Percentiles rank a stretch among this genome's conserved stretches.
These are phyloP conservation scores for Incumbomyces lentus DNA, from an alignment of 2,329 filamentous ascomycete genomes.

Conservation along the genomic window DNA sequence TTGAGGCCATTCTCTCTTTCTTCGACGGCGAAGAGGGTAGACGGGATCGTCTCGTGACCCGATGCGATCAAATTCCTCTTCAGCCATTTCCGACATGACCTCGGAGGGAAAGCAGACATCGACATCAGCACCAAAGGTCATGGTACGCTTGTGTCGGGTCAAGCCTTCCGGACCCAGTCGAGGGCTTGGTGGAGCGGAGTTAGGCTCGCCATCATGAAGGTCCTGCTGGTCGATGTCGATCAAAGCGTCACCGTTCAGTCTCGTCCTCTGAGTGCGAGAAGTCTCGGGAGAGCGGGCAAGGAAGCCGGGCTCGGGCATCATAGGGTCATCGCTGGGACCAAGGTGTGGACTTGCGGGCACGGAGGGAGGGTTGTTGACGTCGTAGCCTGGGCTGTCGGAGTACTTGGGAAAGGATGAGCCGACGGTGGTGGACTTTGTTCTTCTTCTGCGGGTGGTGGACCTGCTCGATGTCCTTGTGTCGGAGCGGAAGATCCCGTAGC, in stretches of 20 bases:
- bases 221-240: constrained; percentile 34
- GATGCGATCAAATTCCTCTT: constrained; percentile 55
- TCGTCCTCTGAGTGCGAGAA: constrained; percentile 23
- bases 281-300: constrained; percentile 27
- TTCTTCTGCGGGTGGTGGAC: constrained; percentile 12
- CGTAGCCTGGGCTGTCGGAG: constrained; percentile 33
- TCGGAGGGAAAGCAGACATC: constrained; percentile 89
- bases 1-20: constrained; percentile 75
- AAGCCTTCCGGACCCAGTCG: constrained; percentile 26
- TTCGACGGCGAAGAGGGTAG: constrained; percentile 37
- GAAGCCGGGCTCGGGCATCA: constrained; percentile 35
- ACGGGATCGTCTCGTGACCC: constrained; percentile 35
- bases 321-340: constrained; percentile 45
- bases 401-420: constrained; percentile 15
- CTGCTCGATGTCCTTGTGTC: constrained; percentile 16
- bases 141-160: constrained; percentile 40
- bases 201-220: constrained; percentile 10
- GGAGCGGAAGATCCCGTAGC: constrained; percentile 15
- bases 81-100: constrained; percentile 66
- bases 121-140: constrained; percentile 53
- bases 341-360: constrained; percentile 48
- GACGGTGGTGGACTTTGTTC: constrained; percentile 10
- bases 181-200: constrained; percentile 31
- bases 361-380: constrained; percentile 57
- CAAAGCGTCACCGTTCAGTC: constrained; percentile 29